These are phyloP conservation scores for Leccinum longicurvipes DNA, from an alignment of 768 basidiomycete species.

Conservation along the genomic window DNA sequence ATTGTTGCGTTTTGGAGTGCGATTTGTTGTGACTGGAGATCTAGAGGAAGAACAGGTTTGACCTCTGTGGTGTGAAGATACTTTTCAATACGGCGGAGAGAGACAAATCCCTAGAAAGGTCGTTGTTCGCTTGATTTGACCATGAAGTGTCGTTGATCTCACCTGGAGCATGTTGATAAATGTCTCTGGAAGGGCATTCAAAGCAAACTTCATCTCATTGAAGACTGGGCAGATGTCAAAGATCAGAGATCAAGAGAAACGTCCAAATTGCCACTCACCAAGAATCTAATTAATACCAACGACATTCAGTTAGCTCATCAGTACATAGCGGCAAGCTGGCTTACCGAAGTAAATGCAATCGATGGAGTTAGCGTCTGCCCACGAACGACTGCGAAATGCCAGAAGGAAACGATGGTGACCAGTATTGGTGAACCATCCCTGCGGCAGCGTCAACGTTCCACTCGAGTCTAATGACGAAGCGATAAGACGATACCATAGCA, in stretches of 20 bases:
- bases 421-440: constrained; percentile 51
- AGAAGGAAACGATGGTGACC: constrained; percentile 60
- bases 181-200: constrained; percentile 86
- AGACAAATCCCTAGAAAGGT: constrained; percentile 62
- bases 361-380: constrained; percentile 72
- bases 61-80: constrained; percentile 80
- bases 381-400: constrained; percentile 73
- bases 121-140: not conserved
- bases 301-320: not conserved
- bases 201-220: constrained; percentile 81
- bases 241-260: not conserved
- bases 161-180: constrained; percentile 89
- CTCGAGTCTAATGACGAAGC: not conserved
- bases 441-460: not conserved
- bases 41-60: constrained; percentile 52
- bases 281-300: constrained; percentile 36
- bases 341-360: constrained; percentile 73
- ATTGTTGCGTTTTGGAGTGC: constrained; percentile 82
- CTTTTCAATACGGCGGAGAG: constrained; percentile 86
- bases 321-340: constrained; percentile 14
- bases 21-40: constrained; percentile 56
- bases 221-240: constrained; percentile 52
- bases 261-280: constrained; percentile 26
- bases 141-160: not conserved
- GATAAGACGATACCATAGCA: constrained; percentile 43